These are phyloP conservation scores for Murraya paniculata DNA, from an alignment of 345 rosid species.

Conservation along the genomic window DNA sequence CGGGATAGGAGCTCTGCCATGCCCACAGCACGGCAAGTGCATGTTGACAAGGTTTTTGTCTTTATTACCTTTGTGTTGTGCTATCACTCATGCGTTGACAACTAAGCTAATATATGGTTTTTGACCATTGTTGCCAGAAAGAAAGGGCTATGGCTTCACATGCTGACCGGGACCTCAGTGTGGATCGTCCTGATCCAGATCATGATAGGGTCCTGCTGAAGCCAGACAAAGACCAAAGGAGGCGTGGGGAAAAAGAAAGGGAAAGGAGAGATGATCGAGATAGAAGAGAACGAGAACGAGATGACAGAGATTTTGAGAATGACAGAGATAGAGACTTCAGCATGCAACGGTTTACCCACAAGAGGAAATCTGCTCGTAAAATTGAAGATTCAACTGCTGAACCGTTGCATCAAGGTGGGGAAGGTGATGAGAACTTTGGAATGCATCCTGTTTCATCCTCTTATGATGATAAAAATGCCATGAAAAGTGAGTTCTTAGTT, in stretches of 20 bases:
- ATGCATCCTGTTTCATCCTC: constrained; percentile 47
- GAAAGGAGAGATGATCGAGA: constrained; percentile 75
- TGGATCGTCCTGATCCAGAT: constrained; percentile 58
- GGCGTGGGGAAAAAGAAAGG: constrained; percentile 64
- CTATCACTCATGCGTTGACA: constrained; percentile 7
- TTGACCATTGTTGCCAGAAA: constrained; percentile 48
- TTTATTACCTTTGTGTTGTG: not conserved
- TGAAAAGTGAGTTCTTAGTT: constrained; percentile 43
- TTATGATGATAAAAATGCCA: constrained; percentile 65
- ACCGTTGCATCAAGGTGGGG: constrained; percentile 54
- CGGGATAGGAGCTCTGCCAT: constrained; percentile 66
- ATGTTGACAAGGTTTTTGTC: constrained; percentile 64
- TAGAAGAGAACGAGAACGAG: constrained; percentile 52
- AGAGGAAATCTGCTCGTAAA: constrained; percentile 37
- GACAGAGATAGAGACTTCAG: constrained; percentile 57
- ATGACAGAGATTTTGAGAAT: constrained; percentile 55
- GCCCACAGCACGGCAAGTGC: constrained; percentile 51
- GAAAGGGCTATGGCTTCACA: constrained; percentile 53
- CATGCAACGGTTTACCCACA: constrained; percentile 53
- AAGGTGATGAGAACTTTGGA: constrained; percentile 55
- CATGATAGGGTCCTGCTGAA: constrained; percentile 49
- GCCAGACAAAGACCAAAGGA: constrained; percentile 65
- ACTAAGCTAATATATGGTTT: constrained; percentile 31
- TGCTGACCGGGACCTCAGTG: constrained; percentile 53
- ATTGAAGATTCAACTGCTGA: constrained; percentile 51